Evolutionary conservation across 2,329 filamentous ascomycete species (phyloP).

Genomic region (Ceratocystis lukuohia): DNA sequence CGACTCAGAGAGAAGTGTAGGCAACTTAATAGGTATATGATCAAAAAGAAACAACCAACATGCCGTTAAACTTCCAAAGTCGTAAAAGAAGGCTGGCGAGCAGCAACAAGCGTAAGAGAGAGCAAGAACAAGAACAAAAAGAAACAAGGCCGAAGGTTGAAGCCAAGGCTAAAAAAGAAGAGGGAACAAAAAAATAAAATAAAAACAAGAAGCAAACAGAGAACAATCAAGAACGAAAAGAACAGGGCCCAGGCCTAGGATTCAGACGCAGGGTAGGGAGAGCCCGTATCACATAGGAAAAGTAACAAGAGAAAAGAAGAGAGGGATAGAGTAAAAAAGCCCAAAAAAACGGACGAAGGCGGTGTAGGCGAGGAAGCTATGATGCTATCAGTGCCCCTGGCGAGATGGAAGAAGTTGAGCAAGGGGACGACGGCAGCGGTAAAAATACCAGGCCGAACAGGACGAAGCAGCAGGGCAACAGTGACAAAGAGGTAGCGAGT

Average conservation of each 20-base stretch:
- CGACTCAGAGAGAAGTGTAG: too few relatives aligned
- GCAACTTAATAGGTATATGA: too few relatives aligned
- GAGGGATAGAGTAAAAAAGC: not conserved
- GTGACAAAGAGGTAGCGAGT: too few relatives aligned
- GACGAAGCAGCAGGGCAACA: not conserved
- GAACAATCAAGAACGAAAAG: not conserved
- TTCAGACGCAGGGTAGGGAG: not conserved
- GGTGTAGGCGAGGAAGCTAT: constrained; percentile 7
- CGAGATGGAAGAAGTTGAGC: not conserved
- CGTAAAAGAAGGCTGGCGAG: not conserved
- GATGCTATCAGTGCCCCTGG: constrained; percentile 5
- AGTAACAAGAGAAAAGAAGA: not conserved
- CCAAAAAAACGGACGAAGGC: not conserved
- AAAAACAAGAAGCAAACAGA: constrained; percentile 4
- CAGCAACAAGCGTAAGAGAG: not conserved
- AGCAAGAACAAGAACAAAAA: not conserved
- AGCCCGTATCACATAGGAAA: not conserved
- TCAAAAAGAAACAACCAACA: too few relatives aligned
- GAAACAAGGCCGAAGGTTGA: not conserved
- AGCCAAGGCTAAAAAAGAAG: not conserved
- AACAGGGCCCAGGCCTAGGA: not conserved
- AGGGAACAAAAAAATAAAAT: not conserved
- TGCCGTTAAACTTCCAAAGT: too few relatives aligned
- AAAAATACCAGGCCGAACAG: not conserved
- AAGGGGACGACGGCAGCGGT: not conserved